Evolutionary conservation across 371 early-diverging fungal species (phyloP).

Genomic region (Fennellomyces sp.): DNA sequence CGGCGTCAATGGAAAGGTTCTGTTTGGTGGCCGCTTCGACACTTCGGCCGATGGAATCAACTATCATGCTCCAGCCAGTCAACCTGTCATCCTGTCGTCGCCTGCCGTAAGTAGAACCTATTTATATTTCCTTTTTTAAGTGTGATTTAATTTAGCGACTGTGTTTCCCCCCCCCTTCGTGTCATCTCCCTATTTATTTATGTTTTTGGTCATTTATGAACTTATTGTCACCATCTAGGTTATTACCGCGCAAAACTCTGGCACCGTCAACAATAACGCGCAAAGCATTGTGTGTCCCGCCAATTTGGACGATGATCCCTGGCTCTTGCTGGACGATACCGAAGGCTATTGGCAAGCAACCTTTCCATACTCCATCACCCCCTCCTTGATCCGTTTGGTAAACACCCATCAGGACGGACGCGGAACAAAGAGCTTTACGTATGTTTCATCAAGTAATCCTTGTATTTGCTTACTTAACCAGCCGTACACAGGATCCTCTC

Average conservation of each 20-base stretch:
- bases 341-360: conserved; percentile 68
- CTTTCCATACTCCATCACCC: conserved; percentile 63
- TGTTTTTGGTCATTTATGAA: conserved; percentile 1
- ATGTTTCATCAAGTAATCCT: conserved; percentile 12
- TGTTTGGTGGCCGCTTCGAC: conserved; percentile 51
- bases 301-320: conserved; percentile 39
- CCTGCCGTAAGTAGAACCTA: conserved; percentile 25
- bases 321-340: conserved; percentile 68
- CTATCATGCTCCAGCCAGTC: conserved; percentile 41
- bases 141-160: neutral
- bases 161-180: neutral
- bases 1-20: conserved; percentile 17
- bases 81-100: conserved; percentile 36
- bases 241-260: conserved; percentile 28
- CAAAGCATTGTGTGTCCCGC: conserved; percentile 51
- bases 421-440: conserved; percentile 72
- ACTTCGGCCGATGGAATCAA: conserved; percentile 44
- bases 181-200: neutral
- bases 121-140: conserved; percentile 3
- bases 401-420: conserved; percentile 62
- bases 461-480: neutral
- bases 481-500: conserved; percentile 34
- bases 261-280: conserved; percentile 46
- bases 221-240: conserved; percentile 17
- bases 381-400: conserved; percentile 68